Conservation (phyloP, 176 grass and related monocot genomes). For the Carex kokanica region DNA sequence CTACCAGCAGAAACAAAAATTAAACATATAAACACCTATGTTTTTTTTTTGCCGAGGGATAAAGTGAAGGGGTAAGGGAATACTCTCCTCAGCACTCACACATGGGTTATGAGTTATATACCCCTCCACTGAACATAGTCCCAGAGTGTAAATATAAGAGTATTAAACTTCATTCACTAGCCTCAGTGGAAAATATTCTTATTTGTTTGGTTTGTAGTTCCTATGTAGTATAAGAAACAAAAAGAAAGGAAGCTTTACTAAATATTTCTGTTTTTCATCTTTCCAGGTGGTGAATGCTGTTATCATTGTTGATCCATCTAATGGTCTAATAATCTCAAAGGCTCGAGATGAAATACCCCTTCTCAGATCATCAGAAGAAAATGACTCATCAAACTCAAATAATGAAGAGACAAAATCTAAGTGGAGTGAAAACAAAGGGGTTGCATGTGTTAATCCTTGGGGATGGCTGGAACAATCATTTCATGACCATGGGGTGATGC, state of each 20-base stretch:
- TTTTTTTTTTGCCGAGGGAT: not conserved
- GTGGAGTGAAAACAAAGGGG: constrained; percentile 29
- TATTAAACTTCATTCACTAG: not conserved
- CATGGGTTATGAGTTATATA: not conserved
- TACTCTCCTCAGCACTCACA: not conserved
- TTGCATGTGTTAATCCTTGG: constrained; percentile 77
- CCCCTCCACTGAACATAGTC: not conserved
- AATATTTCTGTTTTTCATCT: not conserved
- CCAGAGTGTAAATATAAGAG: not conserved
- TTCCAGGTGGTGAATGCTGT: constrained; percentile 70
- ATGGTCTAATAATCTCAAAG: constrained; percentile 61
- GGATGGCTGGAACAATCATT: constrained; percentile 48
- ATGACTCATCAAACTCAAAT: not conserved
- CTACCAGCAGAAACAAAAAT: not conserved
- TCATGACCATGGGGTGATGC: constrained; percentile 21
- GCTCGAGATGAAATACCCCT: constrained; percentile 43
- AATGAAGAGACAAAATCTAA: constrained; percentile 18
- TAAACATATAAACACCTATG: not conserved
- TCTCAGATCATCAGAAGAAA: constrained; percentile 26
- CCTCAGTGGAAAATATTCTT: not conserved
- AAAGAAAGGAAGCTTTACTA: not conserved
- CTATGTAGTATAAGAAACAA: not conserved
- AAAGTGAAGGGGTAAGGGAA: not conserved
- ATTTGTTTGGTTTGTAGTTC: not conserved
- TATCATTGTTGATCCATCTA: constrained; percentile 74